Evolutionary conservation across 1,284 basidiomycete genomes (phyloP), one percentile per base, ranked within the genome.

Genomic region (Sanghuangporus baumii): DNA sequence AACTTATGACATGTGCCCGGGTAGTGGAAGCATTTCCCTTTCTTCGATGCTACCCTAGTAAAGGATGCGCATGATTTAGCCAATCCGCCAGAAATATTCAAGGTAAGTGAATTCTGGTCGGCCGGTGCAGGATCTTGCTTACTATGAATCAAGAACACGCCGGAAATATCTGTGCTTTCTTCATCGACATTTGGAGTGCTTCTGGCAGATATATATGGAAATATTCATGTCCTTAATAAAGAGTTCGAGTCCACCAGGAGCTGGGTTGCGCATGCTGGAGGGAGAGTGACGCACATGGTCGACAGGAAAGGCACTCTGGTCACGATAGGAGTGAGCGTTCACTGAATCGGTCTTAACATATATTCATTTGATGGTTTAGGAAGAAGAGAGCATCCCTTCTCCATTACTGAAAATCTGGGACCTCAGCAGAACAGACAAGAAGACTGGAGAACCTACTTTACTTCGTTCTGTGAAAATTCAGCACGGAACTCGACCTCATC

Each of bases 341-440:
- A 20, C 9, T 36, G 16, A 1, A 7, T 7, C 20, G 16, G 16
- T 1, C 16, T n/a, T 18, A 6, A 36, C 31, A 16, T 37, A 65
- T 59, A 6, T 23, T 51, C 6, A 50, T 36, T 20, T 55, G 66
- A 8, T 57, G 64, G n/a, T 37, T 59, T 68, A 93, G 90, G 94
- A 96, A 75, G 93, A 96, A 73, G 87, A 89, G 60, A 74, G 79
- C 1, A 79, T 86, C 12, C 79, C 86, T n/a, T 83, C 86, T 54
- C 91, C 93, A 0, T 74, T 95, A 18, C 78, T 97, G 61, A 96
- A 94, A 74, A 86, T 97, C 51, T 97, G 94, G 94, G 91, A 95
- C 72, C 74, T 97, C 23, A 81, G 84, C 43, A 84, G 84, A 63
- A 82, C 78, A n/a, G 89, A 93, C 72, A 91, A 87, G 77, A 87